phyloP scores from a whole-genome alignment of 306 rosid genomes.

The Citrullus mucosospermus region DNA sequence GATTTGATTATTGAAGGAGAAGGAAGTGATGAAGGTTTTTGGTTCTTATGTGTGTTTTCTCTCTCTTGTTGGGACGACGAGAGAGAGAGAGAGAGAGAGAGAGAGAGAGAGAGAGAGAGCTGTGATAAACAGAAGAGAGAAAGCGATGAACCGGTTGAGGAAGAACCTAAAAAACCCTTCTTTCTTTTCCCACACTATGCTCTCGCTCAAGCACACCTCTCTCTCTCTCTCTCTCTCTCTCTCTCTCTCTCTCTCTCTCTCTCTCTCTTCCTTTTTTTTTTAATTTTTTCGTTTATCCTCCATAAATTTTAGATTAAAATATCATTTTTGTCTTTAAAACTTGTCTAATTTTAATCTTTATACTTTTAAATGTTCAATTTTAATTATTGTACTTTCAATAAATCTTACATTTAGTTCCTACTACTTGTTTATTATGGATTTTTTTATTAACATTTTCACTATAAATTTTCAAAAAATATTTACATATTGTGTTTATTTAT shows the following conservation, averaged over 20 bases:
- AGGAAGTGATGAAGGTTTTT: conserved; percentile 3
- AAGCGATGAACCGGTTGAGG: not conserved
- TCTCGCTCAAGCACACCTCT: not conserved
- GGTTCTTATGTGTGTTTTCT: conserved; percentile 28
- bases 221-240: not conserved
- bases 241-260: not conserved
- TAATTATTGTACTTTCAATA: too few relatives aligned
- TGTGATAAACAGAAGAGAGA: not conserved
- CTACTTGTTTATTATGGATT: too few relatives aligned
- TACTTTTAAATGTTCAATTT: too few relatives aligned
- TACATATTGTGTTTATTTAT: too few relatives aligned
- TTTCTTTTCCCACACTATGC: not conserved
- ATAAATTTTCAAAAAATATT: too few relatives aligned
- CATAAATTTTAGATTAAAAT: not conserved
- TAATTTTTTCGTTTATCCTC: not conserved
- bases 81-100: not conserved
- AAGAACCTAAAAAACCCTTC: conserved; percentile 1
- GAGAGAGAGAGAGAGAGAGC: conserved; percentile 13
- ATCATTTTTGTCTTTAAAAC: too few relatives aligned
- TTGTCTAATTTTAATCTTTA: too few relatives aligned
- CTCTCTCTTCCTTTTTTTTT: not conserved
- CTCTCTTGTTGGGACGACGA: conserved; percentile 46
- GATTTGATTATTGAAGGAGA: conserved; percentile 4
- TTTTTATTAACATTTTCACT: too few relatives aligned
- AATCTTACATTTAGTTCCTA: too few relatives aligned